Base-by-base conservation (phyloP, 139 green algal species). In the Closterium sp. region DNA sequence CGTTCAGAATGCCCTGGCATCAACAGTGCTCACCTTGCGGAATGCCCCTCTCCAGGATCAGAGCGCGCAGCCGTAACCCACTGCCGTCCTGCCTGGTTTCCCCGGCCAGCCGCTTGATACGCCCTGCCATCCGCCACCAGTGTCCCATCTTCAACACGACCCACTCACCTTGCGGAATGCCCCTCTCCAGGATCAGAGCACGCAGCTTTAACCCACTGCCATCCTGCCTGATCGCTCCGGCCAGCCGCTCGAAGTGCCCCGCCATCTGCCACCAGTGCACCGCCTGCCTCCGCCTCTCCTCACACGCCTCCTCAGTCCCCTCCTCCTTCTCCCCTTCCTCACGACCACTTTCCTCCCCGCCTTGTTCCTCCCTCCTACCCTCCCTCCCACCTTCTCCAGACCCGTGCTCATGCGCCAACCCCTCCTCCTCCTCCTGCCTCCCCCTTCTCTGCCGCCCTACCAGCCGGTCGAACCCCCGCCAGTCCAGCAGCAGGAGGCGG, bases 151-250 rank as follows among this genome's bases (percentile, higher is more conserved):
- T 6, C 36, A 55, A 6, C 4, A 55, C 36, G 36, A 55, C 4
- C 6, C 36, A 88, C 87, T 32, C 33, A 91, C 88, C 88, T 87
- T 84, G 33, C 10, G 38, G 36, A 91, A 93, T 92, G 23, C 89
- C 85, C 25, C 91, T 88, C 66, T 96, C 36, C 7, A 97, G 89
- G 23, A 95, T 86, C 32, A 96, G 34, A 87, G 43, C 23, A 89
- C 91, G 87, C 93, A 97, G 64, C 10, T 87, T 32, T 0, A 85
- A 23, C 43, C 34, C 30, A 90, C 34, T 6, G 32, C 34, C 90
- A 28, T 89, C 33, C 21, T 66, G 76, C 30, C 84, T 43, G 34
- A 89, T 92, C 87, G 83, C 84, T 32, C 95, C 89, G 19, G 85
- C 91, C 35, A 96, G 34, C 85, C 85, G 91, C 8, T 93, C 84